Conservation (phyloP, 2,329 filamentous ascomycete species). For the Pezizomycotina sp. region DNA sequence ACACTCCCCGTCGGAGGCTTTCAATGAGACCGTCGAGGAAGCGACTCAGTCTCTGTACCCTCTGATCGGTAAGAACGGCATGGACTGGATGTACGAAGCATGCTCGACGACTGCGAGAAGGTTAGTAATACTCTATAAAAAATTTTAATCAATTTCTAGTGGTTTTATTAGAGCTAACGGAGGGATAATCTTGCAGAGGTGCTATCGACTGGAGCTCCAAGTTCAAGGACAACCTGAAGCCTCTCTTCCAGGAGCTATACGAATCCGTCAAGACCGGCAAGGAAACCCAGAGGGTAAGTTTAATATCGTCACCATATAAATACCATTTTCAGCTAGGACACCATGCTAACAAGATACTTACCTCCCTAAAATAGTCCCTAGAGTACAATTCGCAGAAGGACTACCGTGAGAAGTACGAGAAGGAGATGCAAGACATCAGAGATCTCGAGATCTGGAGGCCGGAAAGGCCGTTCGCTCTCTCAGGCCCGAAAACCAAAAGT, state of each 20-base stretch:
- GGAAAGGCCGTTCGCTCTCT: conserved; percentile 91
- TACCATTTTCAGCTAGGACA: no score
- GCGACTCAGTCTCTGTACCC: conserved; percentile 96
- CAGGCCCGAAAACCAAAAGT: conserved; percentile 75
- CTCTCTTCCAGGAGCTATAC: conserved; percentile 95
- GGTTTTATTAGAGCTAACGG: conserved; percentile 6
- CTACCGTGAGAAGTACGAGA: conserved; percentile 94
- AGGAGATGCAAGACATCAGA: conserved; percentile 97
- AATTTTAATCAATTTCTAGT: no score
- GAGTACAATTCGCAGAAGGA: conserved; percentile 93
- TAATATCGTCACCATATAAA: no score
- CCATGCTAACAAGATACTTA: no score
- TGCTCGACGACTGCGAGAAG: conserved; percentile 95
- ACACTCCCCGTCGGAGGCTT: conserved; percentile 93
- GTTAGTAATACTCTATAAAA: conserved; percentile 4
- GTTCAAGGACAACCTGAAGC: conserved; percentile 98
- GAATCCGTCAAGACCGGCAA: conserved; percentile 76
- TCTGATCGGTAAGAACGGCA: conserved; percentile 82
- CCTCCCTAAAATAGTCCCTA: no score
- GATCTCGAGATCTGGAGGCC: conserved; percentile 97
- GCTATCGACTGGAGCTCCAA: conserved; percentile 95
- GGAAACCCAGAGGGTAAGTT: conserved; percentile 95
- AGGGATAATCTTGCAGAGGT: conserved; percentile 39
- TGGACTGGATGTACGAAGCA: conserved; percentile 99
- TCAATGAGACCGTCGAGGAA: conserved; percentile 99